Base-by-base conservation (phyloP, 176 grass and related monocot genomes). In the Cenchrus purpureus region DNA sequence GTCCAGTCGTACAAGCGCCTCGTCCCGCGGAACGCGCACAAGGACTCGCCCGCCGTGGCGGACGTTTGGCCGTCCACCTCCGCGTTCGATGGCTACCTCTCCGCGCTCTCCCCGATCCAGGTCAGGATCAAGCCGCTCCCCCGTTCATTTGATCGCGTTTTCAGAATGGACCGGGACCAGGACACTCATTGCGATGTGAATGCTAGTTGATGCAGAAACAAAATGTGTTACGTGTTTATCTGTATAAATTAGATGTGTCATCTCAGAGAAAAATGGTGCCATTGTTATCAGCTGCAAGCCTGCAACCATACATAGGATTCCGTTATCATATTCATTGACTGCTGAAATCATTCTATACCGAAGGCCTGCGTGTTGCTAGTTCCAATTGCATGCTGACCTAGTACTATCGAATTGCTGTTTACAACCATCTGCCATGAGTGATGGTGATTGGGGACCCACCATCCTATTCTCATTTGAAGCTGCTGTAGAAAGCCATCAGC, bases 1-100 rank as follows among this genome's bases (percentile, higher is more conserved):
- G 87, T 94, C 64, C 97, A 99, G 69, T 90, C 91, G 4, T 99
- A 94, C 86, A 99, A 96, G 86, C 82, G 97, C 28, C 90, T 96
- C 71, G 90, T 99, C 31, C 88, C 91, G 56, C 91, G 94, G 37
- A 82, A 37, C 63, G 86, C 89, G 50, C 94, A 92, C 86, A 99
- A 99, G 93, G 97, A 99, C 89, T 99, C 97, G 7, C 76, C 88
- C 4, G 89, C 89, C 14, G 94, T 92, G 37, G 70, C 92, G 28
- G 97, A 99, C 65, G 97, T 99, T 25, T 99, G 97, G 97, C 94
- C 97, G 8, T 92, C 92, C 74, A 93, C 97, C 51, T 99, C 97
- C 16, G 97, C 93, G 17, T 99, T 99, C 85, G 97, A 99, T 44
- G 90, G 97, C 7, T 99, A 94, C 91, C 81, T 99, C 3, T 96